Evolutionary conservation across 2,329 filamentous ascomycete genomes (phyloP), one percentile per base, ranked within the genome.

Genomic region (Proliferodiscus dingleyae): DNA sequence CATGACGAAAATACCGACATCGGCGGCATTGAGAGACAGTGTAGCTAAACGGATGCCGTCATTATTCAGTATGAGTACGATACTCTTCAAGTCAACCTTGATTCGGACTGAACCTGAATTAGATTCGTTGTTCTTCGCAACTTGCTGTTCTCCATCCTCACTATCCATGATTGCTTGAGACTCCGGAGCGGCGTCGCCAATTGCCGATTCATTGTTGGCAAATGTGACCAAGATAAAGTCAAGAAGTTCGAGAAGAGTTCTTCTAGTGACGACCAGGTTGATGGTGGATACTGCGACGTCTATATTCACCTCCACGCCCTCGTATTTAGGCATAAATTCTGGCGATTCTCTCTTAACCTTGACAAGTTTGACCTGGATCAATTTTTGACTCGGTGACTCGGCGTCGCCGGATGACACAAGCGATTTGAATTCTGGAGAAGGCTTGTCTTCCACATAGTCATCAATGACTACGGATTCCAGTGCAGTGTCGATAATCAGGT

Each of bases 221-320:
- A 99, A 99, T 0, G 93, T 99, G 32, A 89, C 75, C 15, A 98
- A 80, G 26, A 96, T 83, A 60, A 98, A 99, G 64, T 99, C 93
- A 34, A 98, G 70, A 1, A 99, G 71, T 0, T 91, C 98, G 43
- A 99, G 73, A 3, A 98, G 71, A 0, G 94, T 98, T 66, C 86
- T 91, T 54, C 94, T 77, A 0, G 94, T 99, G 7, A 99, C 89
- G 26, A 98, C 81, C 18, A 98, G 67, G 62, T 97, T 97, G 69
- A 99, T 95, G 0, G 93, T 98, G 0, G 93, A 96, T 10, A 99
- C 83, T 0, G 83, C 82, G 2, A 93, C 85, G 50, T 94, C 89
- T 36, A 99, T 77, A 58, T 98, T 96, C 22, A 86, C 96, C 52
- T 94, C 89, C 45, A 97, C 85, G 1, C 90, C 89, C 60, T 97